Evolutionary conservation across 2,329 filamentous ascomycete species (phyloP).

Genomic region (Alternaria brassicae): DNA sequence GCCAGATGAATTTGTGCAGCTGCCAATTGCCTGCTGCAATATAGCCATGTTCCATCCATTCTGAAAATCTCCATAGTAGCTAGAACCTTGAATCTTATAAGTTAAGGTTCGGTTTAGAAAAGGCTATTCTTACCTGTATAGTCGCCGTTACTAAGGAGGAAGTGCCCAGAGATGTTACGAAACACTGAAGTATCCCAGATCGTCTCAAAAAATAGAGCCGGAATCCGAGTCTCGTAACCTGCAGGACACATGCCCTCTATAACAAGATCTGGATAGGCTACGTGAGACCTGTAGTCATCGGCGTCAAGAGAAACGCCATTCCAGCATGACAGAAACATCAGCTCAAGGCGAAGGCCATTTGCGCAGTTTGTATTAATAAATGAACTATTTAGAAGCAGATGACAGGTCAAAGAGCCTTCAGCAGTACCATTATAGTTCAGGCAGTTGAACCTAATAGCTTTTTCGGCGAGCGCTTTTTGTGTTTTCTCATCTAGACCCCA

Average conservation of each 20-base stretch:
- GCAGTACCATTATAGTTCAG: constrained; percentile 17
- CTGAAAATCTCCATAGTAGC: constrained; percentile 70
- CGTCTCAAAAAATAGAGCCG: constrained; percentile 82
- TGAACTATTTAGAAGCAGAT: constrained; percentile 14
- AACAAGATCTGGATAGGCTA: constrained; percentile 79
- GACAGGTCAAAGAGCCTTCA: constrained; percentile 12
- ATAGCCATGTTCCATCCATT: constrained; percentile 70
- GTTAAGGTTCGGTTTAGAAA: constrained; percentile 4
- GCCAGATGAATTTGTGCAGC: constrained; percentile 67
- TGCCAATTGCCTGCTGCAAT: constrained; percentile 70
- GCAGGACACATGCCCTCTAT: constrained; percentile 78
- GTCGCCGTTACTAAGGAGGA: constrained; percentile 81
- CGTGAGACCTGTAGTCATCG: constrained; percentile 66
- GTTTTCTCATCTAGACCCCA: constrained; percentile 17
- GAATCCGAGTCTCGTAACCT: constrained; percentile 70
- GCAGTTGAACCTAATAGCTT: constrained; percentile 23
- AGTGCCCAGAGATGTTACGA: constrained; percentile 67
- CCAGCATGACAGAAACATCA: constrained; percentile 30
- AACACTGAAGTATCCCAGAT: constrained; percentile 80
- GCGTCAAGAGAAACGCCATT: constrained; percentile 45
- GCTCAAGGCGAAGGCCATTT: constrained; percentile 22
- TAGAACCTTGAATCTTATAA: constrained; percentile 44
- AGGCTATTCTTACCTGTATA: constrained; percentile 49
- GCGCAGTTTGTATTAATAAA: constrained; percentile 15
- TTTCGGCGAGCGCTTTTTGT: constrained; percentile 15